phyloP scores from a whole-genome alignment of 108 stramenopile genomes.

The Cyclotella cryptica region DNA sequence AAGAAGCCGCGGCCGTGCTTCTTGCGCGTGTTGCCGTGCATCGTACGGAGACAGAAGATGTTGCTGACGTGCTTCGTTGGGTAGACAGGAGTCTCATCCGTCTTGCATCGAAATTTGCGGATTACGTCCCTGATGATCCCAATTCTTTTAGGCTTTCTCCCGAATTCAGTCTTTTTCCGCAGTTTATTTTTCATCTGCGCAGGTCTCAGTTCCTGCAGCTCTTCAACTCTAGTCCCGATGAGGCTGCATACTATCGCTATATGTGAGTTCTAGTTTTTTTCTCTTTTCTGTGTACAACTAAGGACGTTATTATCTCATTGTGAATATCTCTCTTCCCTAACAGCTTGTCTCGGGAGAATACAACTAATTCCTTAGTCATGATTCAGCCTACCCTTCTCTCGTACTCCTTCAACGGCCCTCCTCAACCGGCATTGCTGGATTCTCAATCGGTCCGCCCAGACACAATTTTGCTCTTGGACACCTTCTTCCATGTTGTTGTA shows the following conservation, averaged over 20 bases:
- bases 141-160: conserved; percentile 90
- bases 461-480: conserved; percentile 97
- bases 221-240: conserved; percentile 99
- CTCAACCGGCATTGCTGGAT: conserved; percentile 95
- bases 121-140: conserved; percentile 95
- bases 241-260: conserved; percentile 96
- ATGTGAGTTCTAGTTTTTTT: conserved; percentile 24
- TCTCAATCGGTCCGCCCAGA: conserved; percentile 94
- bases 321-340: too few relatives aligned
- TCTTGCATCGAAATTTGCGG: conserved; percentile 97
- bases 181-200: conserved; percentile 97
- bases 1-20: conserved; percentile 98
- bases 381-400: conserved; percentile 98
- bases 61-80: conserved; percentile 98
- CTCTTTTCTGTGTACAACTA: too few relatives aligned
- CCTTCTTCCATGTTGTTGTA: conserved; percentile 99
- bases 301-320: too few relatives aligned
- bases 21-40: conserved; percentile 96
- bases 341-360: conserved; percentile 85
- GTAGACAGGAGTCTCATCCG: conserved; percentile 98
- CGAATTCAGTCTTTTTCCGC: conserved; percentile 98
- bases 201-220: conserved; percentile 96
- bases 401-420: conserved; percentile 96
- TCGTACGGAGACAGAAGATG: conserved; percentile 94
- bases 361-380: conserved; percentile 97